Percentiles rank a stretch among this genome's conserved stretches.
Evolutionary conservation across 164 flowering plant genomes (phyloP).

Genomic region (Amborella trichopoda): DNA sequence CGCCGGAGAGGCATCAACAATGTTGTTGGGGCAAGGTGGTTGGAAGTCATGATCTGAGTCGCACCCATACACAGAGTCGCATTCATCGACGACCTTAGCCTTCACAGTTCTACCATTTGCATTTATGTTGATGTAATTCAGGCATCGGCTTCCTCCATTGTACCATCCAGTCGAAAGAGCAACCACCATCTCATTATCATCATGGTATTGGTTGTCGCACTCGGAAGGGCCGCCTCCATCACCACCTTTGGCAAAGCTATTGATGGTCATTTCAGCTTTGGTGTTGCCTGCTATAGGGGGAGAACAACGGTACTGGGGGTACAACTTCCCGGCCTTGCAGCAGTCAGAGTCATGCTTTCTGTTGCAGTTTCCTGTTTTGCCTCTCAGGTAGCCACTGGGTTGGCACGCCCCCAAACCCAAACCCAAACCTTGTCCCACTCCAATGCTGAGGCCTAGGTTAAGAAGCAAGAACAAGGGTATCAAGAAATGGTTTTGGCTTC

Average conservation of each 20-base stretch:
- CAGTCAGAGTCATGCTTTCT: slow-evolving; percentile 1
- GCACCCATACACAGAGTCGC: slow-evolving; percentile 4
- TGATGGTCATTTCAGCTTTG: slow-evolving; percentile 2
- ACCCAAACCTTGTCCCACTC: not conserved
- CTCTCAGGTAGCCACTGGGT: not conserved
- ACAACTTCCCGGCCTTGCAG: not conserved
- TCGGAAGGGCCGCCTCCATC: slow-evolving; percentile 8
- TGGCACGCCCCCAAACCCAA: not conserved
- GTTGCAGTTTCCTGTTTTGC: not conserved
- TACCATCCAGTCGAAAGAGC: slow-evolving; percentile 5
- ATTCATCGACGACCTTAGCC: slow-evolving; percentile 4
- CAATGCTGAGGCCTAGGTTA: not conserved
- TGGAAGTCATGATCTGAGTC: slow-evolving; percentile 1
- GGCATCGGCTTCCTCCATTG: slow-evolving; percentile 4
- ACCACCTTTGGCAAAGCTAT: slow-evolving; percentile 2
- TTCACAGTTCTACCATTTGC: slow-evolving; percentile 1
- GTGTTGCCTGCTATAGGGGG: slow-evolving; percentile 1
- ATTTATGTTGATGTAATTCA: slow-evolving; percentile 1
- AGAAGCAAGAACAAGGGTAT: not conserved
- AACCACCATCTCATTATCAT: not conserved
- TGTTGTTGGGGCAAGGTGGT: slow-evolving; percentile 3
- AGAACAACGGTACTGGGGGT: slow-evolving; percentile 3
- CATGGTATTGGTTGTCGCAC: slow-evolving; percentile 5
- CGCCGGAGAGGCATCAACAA: slow-evolving; percentile 2
- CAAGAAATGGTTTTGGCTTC: too few relatives aligned